Percentiles rank a stretch among this genome's conserved stretches.
These are phyloP conservation scores for Macadamia integrifolia DNA, from an alignment of 164 flowering plant species.

Conservation along the genomic window DNA sequence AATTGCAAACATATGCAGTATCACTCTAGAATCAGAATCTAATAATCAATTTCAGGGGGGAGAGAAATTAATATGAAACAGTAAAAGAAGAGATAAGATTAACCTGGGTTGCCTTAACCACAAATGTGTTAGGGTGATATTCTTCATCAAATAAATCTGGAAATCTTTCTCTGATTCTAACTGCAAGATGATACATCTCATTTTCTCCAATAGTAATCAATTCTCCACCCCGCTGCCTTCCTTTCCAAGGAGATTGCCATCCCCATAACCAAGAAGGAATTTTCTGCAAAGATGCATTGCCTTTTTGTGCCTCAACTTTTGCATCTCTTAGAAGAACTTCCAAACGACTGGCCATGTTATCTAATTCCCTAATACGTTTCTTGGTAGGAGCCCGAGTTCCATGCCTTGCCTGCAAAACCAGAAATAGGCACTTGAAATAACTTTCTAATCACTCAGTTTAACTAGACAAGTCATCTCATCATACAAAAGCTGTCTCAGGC, in stretches of 20 bases:
- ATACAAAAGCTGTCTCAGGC: not conserved
- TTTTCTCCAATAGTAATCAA: constrained; percentile 66
- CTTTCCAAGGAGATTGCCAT: constrained; percentile 95
- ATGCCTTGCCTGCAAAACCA: constrained; percentile 69
- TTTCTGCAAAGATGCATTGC: constrained; percentile 22
- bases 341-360: constrained; percentile 44
- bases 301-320: constrained; percentile 21
- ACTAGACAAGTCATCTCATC: not conserved
- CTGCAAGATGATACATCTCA: constrained; percentile 73
- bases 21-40: not conserved
- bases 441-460: not conserved
- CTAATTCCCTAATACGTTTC: constrained; percentile 67
- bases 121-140: constrained; percentile 77
- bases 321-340: constrained; percentile 50
- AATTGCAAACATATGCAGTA: not conserved
- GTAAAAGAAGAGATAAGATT: not conserved
- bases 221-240: constrained; percentile 78
- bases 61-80: no score
- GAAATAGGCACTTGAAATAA: not conserved
- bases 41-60: not conserved
- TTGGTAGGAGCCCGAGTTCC: constrained; percentile 96
- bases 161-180: constrained; percentile 59
- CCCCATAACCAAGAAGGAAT: constrained; percentile 72
- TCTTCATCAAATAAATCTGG: constrained; percentile 57
- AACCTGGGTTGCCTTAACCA: constrained; percentile 82